Evolutionary conservation across 306 rosid species (phyloP), one percentile per base, ranked within the genome.

Genomic region (Myrica gale): DNA sequence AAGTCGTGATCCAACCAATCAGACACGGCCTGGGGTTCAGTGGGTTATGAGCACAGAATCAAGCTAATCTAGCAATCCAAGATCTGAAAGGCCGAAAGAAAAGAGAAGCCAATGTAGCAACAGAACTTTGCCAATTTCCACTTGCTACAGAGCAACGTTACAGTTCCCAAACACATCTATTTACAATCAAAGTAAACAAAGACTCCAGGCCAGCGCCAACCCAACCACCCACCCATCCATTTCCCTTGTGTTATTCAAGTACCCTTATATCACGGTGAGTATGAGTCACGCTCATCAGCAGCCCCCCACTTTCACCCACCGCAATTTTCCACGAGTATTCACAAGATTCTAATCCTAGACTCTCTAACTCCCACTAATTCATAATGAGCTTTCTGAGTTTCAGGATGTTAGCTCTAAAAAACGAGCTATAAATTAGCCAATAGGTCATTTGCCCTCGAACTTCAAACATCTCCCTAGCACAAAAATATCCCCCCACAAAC

Each of bases 381-480:
- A 82, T 41, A 66, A 66, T 41, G 15, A 42, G 50, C 43, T n/a
- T 42, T 8, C 42, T 66, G 65, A 69, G 80, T 78, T 20, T 72
- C 52, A 54, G 55, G 63, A 37, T 41, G 10, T 61, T 63, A 78
- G 80, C 88, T 62, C 89, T 87, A 85, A 74, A 89, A 84, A 84
- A 68, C 50, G 87, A 85, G 96, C 89, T 82, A 76, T 72, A 75
- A 78, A 83, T 85, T 83, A 85, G 86, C 90, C 82, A 74, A 66
- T 76, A 58, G 41, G 85, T 76, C 73, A 17, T 83, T 68, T 83
- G 76, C 68, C 77, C 67, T 78, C 81, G 79, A 83, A 52, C 74
- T 77, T 87, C 48, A 75, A 69, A 68, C 76, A 81, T 45, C 82
- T 75, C 69, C 76, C 83, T 75, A 68, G 75, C 77, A 72, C 78